Evolutionary conservation across 139 green algal genomes (phyloP), one percentile per base, ranked within the genome.

Genomic region (Micractinium sp.): DNA sequence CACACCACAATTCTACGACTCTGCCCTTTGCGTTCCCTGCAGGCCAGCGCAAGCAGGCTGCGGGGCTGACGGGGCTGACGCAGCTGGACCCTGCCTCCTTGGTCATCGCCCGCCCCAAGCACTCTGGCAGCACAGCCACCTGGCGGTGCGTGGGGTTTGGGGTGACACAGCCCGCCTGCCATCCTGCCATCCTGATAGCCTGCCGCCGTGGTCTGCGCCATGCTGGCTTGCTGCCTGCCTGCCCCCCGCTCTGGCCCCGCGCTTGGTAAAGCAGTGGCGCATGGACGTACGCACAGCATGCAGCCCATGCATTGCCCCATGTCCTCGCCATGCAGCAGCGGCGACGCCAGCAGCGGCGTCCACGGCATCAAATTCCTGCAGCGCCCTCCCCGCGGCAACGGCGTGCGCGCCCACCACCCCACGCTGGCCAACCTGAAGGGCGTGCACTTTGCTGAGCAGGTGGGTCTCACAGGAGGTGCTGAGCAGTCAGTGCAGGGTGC

Each of bases 381-480:
- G 69, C 82, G 89, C 23, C 73, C 81, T 20, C 87, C 91, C 1
- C 53, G 91, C 27, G 90, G 90, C 67, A 94, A 89, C 85, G 78
- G 14, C 4, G 91, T 92, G 53, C 82, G 41, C 13, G 87, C 87
- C 47, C 85, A 76, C 38, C 90, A 94, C 69, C 47, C 47, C 47
- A 82, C 82, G 41, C 82, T 94, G 35, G 0, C 47, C 41, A 88
- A 78, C 33, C 66, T 91, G 14, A 90, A 83, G 77, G 23, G 53
- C 29, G 75, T 93, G 9, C 89, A 88, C 47, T 93, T 93, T 89
- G 91, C 91, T 19, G 92, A 92, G 79, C 77, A 89, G 85, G 84
- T 92, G 67, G 71, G 90, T 39, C 47, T 5, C 47, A 56, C 47
- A 56, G 9, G 47, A 56, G 47, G 47, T 56, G 47, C 47, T 56